Conservation (phyloP, 139 green algal species). For the Tetraselmis striata region DNA sequence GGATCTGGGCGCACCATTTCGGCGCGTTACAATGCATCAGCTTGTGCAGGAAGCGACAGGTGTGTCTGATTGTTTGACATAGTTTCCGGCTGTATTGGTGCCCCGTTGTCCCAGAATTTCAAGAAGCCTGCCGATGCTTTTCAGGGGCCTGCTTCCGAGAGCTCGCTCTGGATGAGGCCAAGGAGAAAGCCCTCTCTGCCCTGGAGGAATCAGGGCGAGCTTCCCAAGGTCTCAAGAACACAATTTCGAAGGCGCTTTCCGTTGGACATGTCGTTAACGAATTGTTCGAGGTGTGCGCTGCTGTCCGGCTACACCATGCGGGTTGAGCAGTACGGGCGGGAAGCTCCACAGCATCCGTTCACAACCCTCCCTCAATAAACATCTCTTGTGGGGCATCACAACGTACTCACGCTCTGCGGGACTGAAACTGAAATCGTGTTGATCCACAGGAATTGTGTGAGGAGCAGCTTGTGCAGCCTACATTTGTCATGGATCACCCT, state of each 20-base stretch:
- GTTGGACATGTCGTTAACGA: constrained; percentile 80
- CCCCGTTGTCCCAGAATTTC: no score
- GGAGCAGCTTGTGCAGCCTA: constrained; percentile 69
- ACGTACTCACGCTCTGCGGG: no score
- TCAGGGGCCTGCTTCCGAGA: not conserved
- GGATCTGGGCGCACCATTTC: constrained; percentile 79
- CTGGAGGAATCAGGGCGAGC: not conserved
- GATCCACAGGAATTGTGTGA: not conserved
- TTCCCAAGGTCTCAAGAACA: constrained; percentile 3
- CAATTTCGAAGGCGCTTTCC: constrained; percentile 12
- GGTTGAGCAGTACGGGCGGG: not conserved
- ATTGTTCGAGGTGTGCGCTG: constrained; percentile 89
- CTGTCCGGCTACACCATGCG: constrained; percentile 46
- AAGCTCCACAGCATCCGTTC: no score
- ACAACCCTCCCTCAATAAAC: not conserved
- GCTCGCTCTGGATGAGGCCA: not conserved
- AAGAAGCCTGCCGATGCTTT: no score
- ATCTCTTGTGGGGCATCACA: not conserved
- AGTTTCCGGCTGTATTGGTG: no score
- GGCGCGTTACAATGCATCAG: constrained; percentile 80
- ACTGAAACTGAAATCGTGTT: no score
- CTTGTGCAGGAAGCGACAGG: constrained; percentile 72
- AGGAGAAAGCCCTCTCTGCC: not conserved
- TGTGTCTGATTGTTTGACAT: no score
- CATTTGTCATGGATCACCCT: constrained; percentile 94